Percentiles rank a stretch among this genome's conserved stretches.
Evolutionary conservation across 2,329 filamentous ascomycete species (phyloP).

Genomic region (Clonostachys solani): DNA sequence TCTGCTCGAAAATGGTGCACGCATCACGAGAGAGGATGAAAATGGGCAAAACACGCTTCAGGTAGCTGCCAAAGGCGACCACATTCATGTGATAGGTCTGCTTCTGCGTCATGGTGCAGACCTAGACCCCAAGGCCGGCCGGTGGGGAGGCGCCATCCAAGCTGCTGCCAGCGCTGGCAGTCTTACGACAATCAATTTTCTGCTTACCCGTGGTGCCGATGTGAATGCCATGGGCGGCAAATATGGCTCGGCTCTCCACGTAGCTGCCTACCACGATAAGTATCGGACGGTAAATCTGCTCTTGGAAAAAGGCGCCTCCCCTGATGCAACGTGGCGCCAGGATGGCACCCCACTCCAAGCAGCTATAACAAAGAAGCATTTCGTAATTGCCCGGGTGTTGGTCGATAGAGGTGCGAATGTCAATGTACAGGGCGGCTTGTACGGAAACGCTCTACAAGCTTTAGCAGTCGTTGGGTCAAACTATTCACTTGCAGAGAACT

Average conservation of each 20-base stretch:
- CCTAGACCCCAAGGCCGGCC: too few relatives aligned
- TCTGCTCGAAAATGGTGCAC: too few relatives aligned
- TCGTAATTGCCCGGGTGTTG: neutral
- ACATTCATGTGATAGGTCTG: too few relatives aligned
- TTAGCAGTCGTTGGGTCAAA: neutral
- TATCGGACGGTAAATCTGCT: neutral
- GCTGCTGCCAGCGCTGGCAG: too few relatives aligned
- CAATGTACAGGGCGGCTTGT: neutral
- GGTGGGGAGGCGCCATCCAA: too few relatives aligned
- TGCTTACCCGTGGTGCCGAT: neutral
- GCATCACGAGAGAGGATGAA: too few relatives aligned
- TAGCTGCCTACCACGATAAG: neutral
- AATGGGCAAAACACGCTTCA: too few relatives aligned
- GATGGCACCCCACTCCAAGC: neutral
- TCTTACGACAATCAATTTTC: too few relatives aligned
- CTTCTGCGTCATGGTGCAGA: too few relatives aligned
- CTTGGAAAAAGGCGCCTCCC: neutral
- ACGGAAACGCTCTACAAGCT: neutral
- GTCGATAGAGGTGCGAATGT: neutral
- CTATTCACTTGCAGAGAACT: neutral
- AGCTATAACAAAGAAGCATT: neutral
- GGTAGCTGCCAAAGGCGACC: too few relatives aligned
- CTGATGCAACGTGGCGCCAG: neutral
- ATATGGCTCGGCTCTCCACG: neutral
- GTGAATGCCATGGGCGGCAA: neutral